These are phyloP conservation scores for Aspergillus amoenus DNA, from an alignment of 2,329 filamentous ascomycete genomes.

Conservation along the genomic window DNA sequence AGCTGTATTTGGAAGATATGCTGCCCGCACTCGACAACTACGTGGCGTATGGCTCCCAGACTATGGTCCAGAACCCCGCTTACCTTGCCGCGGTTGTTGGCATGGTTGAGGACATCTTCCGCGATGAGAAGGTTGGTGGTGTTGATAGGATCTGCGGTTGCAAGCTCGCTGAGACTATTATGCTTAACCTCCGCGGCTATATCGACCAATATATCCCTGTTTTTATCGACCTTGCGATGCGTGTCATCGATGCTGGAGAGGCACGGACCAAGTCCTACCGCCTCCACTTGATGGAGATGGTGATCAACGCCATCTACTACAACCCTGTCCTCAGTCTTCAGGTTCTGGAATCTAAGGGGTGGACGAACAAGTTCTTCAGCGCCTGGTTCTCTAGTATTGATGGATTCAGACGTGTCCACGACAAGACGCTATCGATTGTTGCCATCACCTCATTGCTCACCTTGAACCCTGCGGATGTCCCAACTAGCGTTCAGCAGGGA, in stretches of 20 bases:
- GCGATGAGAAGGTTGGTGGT: conserved; percentile 85
- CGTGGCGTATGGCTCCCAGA: conserved; percentile 83
- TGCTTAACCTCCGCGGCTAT: conserved; percentile 87
- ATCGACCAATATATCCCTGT: conserved; percentile 86
- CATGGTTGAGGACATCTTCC: conserved; percentile 95
- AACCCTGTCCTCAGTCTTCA: conserved; percentile 83
- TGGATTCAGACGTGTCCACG: conserved; percentile 87
- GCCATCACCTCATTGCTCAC: conserved; percentile 85
- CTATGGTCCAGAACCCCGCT: conserved; percentile 76
- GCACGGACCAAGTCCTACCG: conserved; percentile 89
- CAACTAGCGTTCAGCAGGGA: conserved; percentile 87
- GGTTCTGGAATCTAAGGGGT: conserved; percentile 83
- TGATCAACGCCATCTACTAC: conserved; percentile 98
- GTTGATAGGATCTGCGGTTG: conserved; percentile 96
- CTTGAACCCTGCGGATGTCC: conserved; percentile 76
- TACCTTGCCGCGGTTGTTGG: conserved; percentile 87
- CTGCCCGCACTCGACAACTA: conserved; percentile 97
- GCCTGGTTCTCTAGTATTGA: conserved; percentile 97
- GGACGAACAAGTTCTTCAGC: conserved; percentile 99
- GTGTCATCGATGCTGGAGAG: conserved; percentile 68
- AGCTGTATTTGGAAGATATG: conserved; percentile 98
- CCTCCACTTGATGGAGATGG: conserved; percentile 97
- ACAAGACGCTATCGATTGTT: conserved; percentile 97
- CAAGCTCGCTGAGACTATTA: conserved; percentile 94
- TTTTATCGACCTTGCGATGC: conserved; percentile 89